Conservation (phyloP, 2,329 filamentous ascomycete genomes). For the Pezicula neosporulosa region DNA sequence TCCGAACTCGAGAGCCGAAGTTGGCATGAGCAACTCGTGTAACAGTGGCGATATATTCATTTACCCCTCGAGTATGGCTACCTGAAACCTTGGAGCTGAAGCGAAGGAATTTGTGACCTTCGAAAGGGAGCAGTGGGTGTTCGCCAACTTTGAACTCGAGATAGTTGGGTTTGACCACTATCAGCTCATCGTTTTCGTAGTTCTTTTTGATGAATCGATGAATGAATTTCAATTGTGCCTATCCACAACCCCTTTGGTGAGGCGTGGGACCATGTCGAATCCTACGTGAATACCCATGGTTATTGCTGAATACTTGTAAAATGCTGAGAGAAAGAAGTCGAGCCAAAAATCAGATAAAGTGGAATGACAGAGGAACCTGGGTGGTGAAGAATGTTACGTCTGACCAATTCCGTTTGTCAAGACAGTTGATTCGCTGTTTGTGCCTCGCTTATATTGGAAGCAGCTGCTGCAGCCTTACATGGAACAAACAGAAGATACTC, state of each 20-base stretch:
- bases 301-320: not conserved
- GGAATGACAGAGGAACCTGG: too few species aligned
- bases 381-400: too few species aligned
- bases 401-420: too few species aligned
- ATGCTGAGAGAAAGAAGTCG: too few species aligned
- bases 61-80: constrained; percentile 8
- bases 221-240: constrained; percentile 20
- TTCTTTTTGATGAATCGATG: constrained; percentile 17
- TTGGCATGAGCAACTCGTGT: constrained; percentile 9
- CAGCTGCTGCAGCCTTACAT: too few species aligned
- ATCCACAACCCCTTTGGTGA: constrained; percentile 21
- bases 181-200: constrained; percentile 17
- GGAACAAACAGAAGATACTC: too few species aligned
- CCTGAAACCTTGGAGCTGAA: constrained; percentile 25
- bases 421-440: too few species aligned
- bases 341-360: too few species aligned
- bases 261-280: constrained; percentile 26
- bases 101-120: constrained; percentile 26
- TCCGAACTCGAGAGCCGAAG: constrained; percentile 21
- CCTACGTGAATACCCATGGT: constrained; percentile 23
- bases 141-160: constrained; percentile 25
- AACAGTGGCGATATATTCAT: constrained; percentile 20
- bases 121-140: constrained; percentile 22
- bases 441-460: too few species aligned
- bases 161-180: constrained; percentile 24